Evolutionary conservation across 345 rosid genomes (phyloP), one percentile per base, ranked within the genome.

Genomic region (Citrus reticulata): DNA sequence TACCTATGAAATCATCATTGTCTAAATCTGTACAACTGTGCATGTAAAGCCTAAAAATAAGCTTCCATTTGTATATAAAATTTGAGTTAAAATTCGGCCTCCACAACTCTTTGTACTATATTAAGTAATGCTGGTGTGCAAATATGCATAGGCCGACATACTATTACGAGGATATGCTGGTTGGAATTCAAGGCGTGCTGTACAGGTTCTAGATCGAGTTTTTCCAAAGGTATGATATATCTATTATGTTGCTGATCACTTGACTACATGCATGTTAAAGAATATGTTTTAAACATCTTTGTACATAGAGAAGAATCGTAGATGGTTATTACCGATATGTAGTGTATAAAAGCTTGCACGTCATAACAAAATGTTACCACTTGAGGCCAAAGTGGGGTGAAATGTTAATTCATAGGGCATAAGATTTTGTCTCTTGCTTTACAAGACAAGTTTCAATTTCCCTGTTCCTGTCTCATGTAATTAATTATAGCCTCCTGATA

Each of bases 171-270:
- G 99, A 25, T 95, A 95, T 73, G 75, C 86, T 7, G 98, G 95
- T 51, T 95, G 98, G 98, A 95, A 93, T 81, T 91, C 98, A 7
- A 87, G 94, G 83, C 88, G 82, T 34, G 99, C 93, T 9, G 20
- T 95, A 35, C 79, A 91, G 78, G 97, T 93, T 68, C 77, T 92
- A 5, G 83, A 89, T 77, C 88, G 83, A 79, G 89, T 93, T 34
- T 95, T 95, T 72, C 98, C 99, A 4, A 92, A 91, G 97, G 99
- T 95, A 82, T 74, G 51, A 19, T 3, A 54, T 9, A 58, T 70
- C 32, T 59, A 7, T 70, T 13, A 37, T 37, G 20, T 20, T 19
- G 27, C 68, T 34, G 5, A n/a, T 35, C n/a, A 59, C 32, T 58
- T 58, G 39, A 57, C 34, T 72, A 40, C 27, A 8, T 32, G 9